phyloP scores from a whole-genome alignment of 306 rosid species.

The Vicia sativa region DNA sequence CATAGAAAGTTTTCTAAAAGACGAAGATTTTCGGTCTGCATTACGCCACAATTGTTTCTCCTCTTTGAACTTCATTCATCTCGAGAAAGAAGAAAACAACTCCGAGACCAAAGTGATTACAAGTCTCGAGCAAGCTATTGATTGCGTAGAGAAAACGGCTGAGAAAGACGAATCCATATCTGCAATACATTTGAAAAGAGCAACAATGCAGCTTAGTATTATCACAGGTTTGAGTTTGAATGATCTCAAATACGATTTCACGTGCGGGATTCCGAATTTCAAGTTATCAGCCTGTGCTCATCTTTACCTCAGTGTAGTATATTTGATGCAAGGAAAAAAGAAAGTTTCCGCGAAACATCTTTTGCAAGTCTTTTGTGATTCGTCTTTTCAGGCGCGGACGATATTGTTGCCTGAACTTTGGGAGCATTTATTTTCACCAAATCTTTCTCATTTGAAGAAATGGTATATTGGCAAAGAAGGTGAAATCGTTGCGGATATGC shows the following conservation, averaged over 20 bases:
- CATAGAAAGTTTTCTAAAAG: conserved; percentile 59
- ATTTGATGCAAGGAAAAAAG: conserved; percentile 61
- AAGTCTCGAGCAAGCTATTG: conserved; percentile 78
- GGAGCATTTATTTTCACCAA: conserved; percentile 73
- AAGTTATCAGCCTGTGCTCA: conserved; percentile 86
- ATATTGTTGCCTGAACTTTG: conserved; percentile 72
- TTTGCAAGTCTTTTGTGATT: conserved; percentile 76
- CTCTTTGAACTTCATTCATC: conserved; percentile 51
- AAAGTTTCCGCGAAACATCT: conserved; percentile 76
- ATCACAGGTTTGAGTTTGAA: conserved; percentile 68
- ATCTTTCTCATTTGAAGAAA: conserved; percentile 62
- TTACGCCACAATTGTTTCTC: conserved; percentile 58
- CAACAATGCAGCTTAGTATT: conserved; percentile 63
- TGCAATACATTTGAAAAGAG: conserved; percentile 55
- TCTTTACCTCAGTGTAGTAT: conserved; percentile 80
- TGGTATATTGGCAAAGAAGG: conserved; percentile 65
- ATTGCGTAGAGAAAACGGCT: conserved; percentile 59
- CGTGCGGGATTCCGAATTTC: conserved; percentile 62
- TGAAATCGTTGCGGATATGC: conserved; percentile 40
- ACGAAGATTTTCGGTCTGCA: conserved; percentile 56
- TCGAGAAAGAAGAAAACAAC: conserved; percentile 41
- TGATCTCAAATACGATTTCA: conserved; percentile 54
- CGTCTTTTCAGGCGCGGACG: conserved; percentile 70
- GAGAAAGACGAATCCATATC: conserved; percentile 52
- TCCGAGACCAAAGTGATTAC: conserved; percentile 53